Evolutionary conservation across 768 basidiomycete genomes (phyloP).

Genomic region (Tephrocybe sp.): DNA sequence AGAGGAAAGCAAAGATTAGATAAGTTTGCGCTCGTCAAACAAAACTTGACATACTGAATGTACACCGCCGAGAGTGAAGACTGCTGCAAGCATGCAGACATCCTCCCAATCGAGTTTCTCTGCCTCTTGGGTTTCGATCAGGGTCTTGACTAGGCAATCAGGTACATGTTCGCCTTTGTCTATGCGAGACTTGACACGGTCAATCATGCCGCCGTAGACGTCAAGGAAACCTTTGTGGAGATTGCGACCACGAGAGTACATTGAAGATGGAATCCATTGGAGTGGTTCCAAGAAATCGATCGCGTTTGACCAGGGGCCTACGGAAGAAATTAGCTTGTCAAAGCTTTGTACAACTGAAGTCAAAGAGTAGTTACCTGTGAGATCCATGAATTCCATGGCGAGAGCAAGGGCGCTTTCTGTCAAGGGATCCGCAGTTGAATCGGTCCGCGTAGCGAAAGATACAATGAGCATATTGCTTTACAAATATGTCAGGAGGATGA

Average conservation of each 20-base stretch:
- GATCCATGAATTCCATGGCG: conserved; percentile 45
- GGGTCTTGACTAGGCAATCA: conserved; percentile 42
- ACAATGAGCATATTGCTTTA: conserved; percentile 46
- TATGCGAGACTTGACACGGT: conserved; percentile 33
- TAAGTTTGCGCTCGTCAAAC: background rate
- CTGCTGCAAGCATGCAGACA: conserved; percentile 36
- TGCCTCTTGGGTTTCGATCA: conserved; percentile 31
- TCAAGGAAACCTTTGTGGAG: conserved; percentile 37
- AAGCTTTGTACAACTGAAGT: background rate
- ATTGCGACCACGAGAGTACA: conserved; percentile 34
- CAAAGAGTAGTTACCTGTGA: conserved; percentile 10
- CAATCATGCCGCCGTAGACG: conserved; percentile 38
- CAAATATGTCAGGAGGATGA: background rate
- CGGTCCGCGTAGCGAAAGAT: conserved; percentile 41
- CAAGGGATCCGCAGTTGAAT: conserved; percentile 34
- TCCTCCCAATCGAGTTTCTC: conserved; percentile 38
- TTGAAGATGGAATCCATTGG: conserved; percentile 36
- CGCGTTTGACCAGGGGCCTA: conserved; percentile 42
- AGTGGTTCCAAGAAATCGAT: conserved; percentile 43
- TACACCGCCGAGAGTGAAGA: conserved; percentile 42
- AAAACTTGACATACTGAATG: conserved; percentile 31
- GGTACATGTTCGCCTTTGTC: conserved; percentile 36
- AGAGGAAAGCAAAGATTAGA: background rate
- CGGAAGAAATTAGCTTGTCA: too few relatives aligned
- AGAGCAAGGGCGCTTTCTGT: conserved; percentile 33